These are phyloP conservation scores for Pachyrhizus erosus DNA, from an alignment of 306 rosid species.

Conservation along the genomic window DNA sequence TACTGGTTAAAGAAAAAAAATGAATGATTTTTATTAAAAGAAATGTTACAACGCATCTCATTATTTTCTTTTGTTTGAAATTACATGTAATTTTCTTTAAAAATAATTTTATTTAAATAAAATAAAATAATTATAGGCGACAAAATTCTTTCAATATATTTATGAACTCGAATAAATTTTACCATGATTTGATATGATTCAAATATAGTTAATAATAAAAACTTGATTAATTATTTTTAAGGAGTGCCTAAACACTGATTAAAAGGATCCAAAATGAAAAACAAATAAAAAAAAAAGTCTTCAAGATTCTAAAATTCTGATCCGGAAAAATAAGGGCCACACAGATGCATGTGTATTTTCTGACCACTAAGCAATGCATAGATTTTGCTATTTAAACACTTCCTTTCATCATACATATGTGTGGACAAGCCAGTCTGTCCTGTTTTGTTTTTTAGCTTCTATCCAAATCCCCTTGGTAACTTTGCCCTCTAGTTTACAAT, in stretches of 20 bases:
- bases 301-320: slow-evolving; percentile 41
- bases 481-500: slow-evolving; percentile 1
- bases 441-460: slow-evolving; percentile 23
- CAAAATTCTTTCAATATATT: no score
- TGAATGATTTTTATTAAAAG: not conserved
- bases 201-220: not conserved
- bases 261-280: slow-evolving; percentile 2
- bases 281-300: slow-evolving; percentile 5
- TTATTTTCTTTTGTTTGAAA: no score
- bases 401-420: slow-evolving; percentile 18
- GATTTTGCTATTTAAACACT: slow-evolving; percentile 33
- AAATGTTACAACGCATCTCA: no score
- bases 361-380: slow-evolving; percentile 29
- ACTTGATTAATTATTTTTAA: not conserved
- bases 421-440: slow-evolving; percentile 43
- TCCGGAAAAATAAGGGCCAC: slow-evolving; percentile 46
- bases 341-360: slow-evolving; percentile 22
- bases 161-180: no score
- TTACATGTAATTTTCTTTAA: no score
- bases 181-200: not conserved
- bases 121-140: no score
- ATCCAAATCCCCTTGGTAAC: slow-evolving; percentile 17
- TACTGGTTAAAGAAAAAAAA: not conserved
- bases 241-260: not conserved
- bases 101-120: no score